Conservation (phyloP, 139 green algal genomes). For the Auxenochlorella pyrenoidosa region DNA sequence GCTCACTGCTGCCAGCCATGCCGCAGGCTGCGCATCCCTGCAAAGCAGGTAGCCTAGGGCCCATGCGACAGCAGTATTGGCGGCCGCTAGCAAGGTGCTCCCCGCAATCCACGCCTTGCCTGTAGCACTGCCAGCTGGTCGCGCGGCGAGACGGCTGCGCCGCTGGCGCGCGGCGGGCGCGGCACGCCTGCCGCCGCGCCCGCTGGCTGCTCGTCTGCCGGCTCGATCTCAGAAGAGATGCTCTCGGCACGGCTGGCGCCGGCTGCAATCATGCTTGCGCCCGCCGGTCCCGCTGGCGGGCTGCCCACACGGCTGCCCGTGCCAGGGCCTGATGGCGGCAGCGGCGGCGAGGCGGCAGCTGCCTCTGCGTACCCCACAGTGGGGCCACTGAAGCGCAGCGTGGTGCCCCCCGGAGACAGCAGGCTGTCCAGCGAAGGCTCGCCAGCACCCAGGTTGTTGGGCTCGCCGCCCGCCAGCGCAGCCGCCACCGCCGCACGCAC, state of each 20-base stretch:
- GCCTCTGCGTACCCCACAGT: slow-evolving; percentile 25
- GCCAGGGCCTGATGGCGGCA: not conserved
- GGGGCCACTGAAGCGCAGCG: slow-evolving; percentile 24
- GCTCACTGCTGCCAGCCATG: too few species aligned
- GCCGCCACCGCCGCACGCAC: slow-evolving; percentile 8
- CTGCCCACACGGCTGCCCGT: not conserved
- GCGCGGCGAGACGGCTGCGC: not conserved
- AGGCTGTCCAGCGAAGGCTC: not conserved
- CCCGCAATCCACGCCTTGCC: not conserved
- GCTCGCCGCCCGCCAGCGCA: not conserved
- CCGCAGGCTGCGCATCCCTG: too few species aligned
- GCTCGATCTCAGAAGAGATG: slow-evolving; percentile 40
- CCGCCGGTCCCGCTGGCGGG: not conserved
- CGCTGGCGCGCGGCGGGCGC: not conserved
- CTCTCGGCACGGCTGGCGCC: not conserved
- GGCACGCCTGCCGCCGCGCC: not conserved
- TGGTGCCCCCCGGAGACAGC: slow-evolving; percentile 31
- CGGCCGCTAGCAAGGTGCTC: too few species aligned
- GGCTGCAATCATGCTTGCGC: not conserved
- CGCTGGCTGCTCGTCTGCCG: not conserved
- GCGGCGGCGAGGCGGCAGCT: not conserved
- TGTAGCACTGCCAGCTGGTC: slow-evolving; percentile 10
- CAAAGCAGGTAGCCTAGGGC: too few species aligned
- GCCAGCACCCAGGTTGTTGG: not conserved
- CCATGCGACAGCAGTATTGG: too few species aligned